A percentile compares a stretch with the other conserved stretches of the same genome.
Evolutionary conservation across 352 stramenopile species (phyloP).

Genomic region (Globisporangium cederbergense): DNA sequence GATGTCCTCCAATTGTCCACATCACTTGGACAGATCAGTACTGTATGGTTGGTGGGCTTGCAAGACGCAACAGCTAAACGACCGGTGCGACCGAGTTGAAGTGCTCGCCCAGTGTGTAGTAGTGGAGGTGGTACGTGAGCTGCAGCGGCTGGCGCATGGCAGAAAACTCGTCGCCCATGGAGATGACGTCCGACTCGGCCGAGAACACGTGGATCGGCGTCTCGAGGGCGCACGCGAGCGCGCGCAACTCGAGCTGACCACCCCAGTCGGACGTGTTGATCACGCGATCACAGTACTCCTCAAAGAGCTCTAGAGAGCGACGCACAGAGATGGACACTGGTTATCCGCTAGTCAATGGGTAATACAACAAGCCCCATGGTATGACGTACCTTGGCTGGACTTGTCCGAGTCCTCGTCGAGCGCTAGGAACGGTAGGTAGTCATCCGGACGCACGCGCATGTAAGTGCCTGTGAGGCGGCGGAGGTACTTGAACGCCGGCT

Average conservation of each 20-base stretch:
- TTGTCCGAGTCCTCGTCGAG: conserved; percentile 50
- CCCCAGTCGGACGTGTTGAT: conserved; percentile 93
- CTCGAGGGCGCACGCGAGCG: conserved; percentile 83
- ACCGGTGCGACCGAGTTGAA: conserved; percentile 93
- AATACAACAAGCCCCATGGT: neutral
- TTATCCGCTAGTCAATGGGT: neutral
- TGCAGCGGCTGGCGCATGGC: conserved; percentile 74
- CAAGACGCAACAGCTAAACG: neutral
- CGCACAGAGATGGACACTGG: neutral
- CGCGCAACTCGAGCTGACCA: conserved; percentile 95
- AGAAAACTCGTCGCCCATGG: conserved; percentile 87
- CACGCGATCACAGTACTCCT: conserved; percentile 92
- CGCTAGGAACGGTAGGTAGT: conserved; percentile 92
- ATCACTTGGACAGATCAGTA: neutral
- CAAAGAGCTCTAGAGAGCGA: conserved; percentile 56
- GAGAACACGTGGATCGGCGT: conserved; percentile 93
- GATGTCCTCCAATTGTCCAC: neutral
- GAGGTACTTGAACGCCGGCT: conserved; percentile 64
- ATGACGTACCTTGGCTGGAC: conserved; percentile 26
- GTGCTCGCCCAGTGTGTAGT: conserved; percentile 98
- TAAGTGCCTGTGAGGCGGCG: conserved; percentile 69
- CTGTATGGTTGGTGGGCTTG: neutral
- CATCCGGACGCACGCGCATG: conserved; percentile 79
- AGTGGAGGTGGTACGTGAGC: conserved; percentile 96
- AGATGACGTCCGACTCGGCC: conserved; percentile 79